Percentiles rank a stretch among this genome's conserved stretches.
Evolutionary conservation across 352 stramenopile species (phyloP).

Genomic region (Albugo candida): DNA sequence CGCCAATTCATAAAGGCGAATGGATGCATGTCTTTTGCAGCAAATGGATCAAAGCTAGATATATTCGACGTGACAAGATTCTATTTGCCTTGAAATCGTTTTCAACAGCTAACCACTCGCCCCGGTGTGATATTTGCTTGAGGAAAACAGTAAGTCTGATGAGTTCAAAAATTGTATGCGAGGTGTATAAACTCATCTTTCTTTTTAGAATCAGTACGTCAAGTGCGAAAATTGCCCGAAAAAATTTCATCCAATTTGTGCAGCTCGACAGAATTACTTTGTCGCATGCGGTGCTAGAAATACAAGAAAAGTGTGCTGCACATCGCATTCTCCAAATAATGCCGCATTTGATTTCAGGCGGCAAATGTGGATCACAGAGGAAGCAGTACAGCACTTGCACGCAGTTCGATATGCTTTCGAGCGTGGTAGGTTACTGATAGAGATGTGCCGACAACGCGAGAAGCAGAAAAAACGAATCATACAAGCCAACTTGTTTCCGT

Average conservation of each 20-base stretch:
- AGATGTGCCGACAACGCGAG: conserved; percentile 71
- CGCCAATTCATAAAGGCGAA: conserved; percentile 12
- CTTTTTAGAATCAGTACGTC: neutral
- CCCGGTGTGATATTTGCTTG: conserved; percentile 34
- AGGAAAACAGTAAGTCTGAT: neutral
- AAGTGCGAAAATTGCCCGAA: conserved; percentile 21
- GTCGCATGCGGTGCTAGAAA: conserved; percentile 18
- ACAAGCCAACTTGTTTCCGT: conserved; percentile 30
- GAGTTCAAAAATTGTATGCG: conserved; percentile 5
- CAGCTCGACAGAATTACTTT: conserved; percentile 38
- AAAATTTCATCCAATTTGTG: conserved; percentile 56
- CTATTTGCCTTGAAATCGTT: conserved; percentile 22
- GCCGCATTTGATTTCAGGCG: conserved; percentile 49
- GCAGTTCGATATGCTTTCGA: conserved; percentile 60
- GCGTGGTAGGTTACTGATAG: conserved; percentile 61
- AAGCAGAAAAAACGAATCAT: conserved; percentile 65
- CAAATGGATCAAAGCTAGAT: conserved; percentile 54
- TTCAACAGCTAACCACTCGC: conserved; percentile 10
- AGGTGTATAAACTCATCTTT: conserved; percentile 12
- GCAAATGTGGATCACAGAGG: conserved; percentile 58
- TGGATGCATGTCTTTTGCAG: conserved; percentile 68
- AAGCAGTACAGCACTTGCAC: conserved; percentile 52
- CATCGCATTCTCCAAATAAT: conserved; percentile 30
- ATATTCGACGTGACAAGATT: conserved; percentile 41
- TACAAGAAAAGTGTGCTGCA: conserved; percentile 49